Evolutionary conservation across 139 green algal species (phyloP).

Genomic region (Haematococcus lacustris): DNA sequence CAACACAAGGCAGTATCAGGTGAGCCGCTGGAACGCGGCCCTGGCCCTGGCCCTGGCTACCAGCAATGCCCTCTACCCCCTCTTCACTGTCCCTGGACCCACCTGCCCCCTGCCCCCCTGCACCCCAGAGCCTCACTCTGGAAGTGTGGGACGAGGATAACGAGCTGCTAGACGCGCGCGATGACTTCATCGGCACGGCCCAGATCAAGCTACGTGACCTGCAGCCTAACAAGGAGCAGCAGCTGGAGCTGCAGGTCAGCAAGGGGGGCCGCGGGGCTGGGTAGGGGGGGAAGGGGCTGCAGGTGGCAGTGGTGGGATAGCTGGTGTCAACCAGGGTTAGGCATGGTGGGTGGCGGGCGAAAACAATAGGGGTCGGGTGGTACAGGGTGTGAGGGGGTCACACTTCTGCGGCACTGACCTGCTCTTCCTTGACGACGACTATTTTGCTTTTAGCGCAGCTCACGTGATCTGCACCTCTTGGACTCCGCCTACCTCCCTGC

Average conservation of each 20-base stretch:
- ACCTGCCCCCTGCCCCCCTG: background rate
- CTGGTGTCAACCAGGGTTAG: no score
- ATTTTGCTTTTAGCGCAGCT: no score
- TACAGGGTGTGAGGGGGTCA: no score
- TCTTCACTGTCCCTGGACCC: background rate
- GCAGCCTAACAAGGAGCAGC: background rate
- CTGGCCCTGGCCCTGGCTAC: background rate
- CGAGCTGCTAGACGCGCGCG: background rate
- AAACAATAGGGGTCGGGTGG: no score
- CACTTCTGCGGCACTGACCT: no score
- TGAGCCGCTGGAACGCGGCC: background rate
- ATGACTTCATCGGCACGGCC: background rate
- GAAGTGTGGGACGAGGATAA: constrained; percentile 7
- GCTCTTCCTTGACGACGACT: no score
- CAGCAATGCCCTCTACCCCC: background rate
- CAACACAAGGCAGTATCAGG: constrained; percentile 1
- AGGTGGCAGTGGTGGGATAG: no score
- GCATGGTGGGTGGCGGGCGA: no score
- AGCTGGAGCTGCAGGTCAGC: background rate
- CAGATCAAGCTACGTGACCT: background rate
- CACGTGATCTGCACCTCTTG: no score
- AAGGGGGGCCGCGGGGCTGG: no score
- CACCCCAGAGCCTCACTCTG: background rate
- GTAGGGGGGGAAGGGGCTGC: no score
- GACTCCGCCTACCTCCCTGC: no score